Conservation (phyloP, 176 grass and related monocot genomes). For the Oryza brachyantha region DNA sequence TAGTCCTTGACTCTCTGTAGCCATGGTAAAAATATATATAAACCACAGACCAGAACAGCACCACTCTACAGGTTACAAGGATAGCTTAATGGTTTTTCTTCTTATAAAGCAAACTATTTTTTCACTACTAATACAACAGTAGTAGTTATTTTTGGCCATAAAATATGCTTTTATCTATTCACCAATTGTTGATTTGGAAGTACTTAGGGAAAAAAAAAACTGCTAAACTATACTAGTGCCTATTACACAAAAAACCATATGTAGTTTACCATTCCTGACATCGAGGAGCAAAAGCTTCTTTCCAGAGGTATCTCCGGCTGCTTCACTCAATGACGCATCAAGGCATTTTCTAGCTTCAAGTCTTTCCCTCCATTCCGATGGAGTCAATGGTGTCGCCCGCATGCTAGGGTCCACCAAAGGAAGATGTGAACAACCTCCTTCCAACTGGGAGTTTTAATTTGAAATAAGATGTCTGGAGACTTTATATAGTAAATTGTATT, state of each 20-base stretch:
- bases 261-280: constrained; percentile 86
- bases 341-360: constrained; percentile 50
- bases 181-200: background rate
- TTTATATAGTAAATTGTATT: constrained; percentile 8
- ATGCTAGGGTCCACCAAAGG: constrained; percentile 67
- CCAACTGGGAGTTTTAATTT: constrained; percentile 56
- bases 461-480: constrained; percentile 30
- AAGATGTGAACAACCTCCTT: constrained; percentile 85
- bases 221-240: background rate
- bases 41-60: background rate
- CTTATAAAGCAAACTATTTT: background rate
- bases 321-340: constrained; percentile 25
- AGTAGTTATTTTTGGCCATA: background rate
- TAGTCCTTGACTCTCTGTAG: background rate
- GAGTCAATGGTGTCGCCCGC: constrained; percentile 67
- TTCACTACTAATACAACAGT: background rate
- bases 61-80: background rate
- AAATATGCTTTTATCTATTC: background rate
- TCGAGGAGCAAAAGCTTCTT: constrained; percentile 69
- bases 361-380: constrained; percentile 69
- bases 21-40: background rate
- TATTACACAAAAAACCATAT: background rate
- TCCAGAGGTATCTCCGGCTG: constrained; percentile 20
- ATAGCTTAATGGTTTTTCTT: background rate
- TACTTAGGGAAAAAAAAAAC: background rate